Evolutionary conservation across 2,329 filamentous ascomycete genomes (phyloP).

Genomic region (Exophiala mesophila): DNA sequence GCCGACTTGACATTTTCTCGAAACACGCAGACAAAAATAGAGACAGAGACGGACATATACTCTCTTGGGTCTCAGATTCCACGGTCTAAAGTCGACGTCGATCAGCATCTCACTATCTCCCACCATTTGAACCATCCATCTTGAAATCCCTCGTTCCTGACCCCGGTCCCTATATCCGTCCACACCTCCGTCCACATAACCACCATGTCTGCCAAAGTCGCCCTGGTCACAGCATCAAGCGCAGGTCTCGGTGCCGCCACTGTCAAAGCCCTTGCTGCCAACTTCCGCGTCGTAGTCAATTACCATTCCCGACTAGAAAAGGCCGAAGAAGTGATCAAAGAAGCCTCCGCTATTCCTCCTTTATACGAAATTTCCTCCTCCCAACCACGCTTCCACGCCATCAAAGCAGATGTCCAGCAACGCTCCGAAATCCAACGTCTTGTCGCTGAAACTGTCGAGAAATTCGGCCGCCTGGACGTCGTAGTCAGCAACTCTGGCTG

Average conservation of each 20-base stretch:
- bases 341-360: constrained; percentile 21
- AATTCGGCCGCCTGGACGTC: constrained; percentile 46
- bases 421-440: constrained; percentile 32
- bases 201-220: constrained; percentile 24
- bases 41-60: too few relatives aligned
- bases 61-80: too few relatives aligned
- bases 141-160: too few relatives aligned
- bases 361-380: constrained; percentile 1
- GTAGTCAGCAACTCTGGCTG: constrained; percentile 40
- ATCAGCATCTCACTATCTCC: too few relatives aligned
- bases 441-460: constrained; percentile 40
- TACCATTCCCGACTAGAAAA: constrained; percentile 26
- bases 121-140: too few relatives aligned
- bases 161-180: too few relatives aligned
- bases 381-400: constrained; percentile 23
- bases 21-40: too few relatives aligned
- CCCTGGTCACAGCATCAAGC: constrained; percentile 26
- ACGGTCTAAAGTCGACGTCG: too few relatives aligned
- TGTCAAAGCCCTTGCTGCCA: constrained; percentile 24
- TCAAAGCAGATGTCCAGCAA: constrained; percentile 25
- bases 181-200: background rate
- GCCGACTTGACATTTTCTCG: too few relatives aligned
- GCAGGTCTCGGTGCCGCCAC: constrained; percentile 26
- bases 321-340: constrained; percentile 24
- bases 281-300: constrained; percentile 28